Percentiles rank a stretch among this genome's conserved stretches.
Evolutionary conservation across 176 grass and related monocot species (phyloP).

Genomic region (Aegilops longissima): DNA sequence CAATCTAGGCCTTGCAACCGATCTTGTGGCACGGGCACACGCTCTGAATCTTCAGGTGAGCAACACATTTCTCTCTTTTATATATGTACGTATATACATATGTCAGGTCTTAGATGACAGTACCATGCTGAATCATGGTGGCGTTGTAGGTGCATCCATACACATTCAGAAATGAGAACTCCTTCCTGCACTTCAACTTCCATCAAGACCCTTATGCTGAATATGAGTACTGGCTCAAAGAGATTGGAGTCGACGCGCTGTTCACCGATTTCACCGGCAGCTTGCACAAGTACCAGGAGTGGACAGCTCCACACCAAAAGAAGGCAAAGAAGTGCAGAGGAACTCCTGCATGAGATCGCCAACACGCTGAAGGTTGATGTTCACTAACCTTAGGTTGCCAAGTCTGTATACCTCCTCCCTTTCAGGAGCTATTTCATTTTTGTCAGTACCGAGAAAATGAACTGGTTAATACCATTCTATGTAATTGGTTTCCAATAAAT

Average conservation of each 20-base stretch:
- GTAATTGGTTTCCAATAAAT: not conserved
- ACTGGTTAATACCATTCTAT: not conserved
- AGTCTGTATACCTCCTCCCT: not conserved
- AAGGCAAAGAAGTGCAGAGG: conserved; percentile 38
- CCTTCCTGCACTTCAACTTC: conserved; percentile 68
- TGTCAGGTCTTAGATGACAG: conserved; percentile 16
- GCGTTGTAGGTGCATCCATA: conserved; percentile 74
- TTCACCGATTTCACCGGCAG: conserved; percentile 78
- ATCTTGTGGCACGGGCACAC: conserved; percentile 76
- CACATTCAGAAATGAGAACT: conserved; percentile 69
- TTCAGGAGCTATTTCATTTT: not conserved
- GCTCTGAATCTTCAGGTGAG: conserved; percentile 70
- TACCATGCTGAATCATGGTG: conserved; percentile 3
- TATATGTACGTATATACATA: not conserved
- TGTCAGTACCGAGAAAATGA: not conserved
- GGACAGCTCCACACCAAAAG: conserved; percentile 40
- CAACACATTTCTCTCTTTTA: not conserved
- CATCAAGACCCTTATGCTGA: conserved; percentile 77
- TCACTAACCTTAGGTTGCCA: conserved; percentile 3
- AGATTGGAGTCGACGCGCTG: conserved; percentile 54
- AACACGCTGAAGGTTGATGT: conserved; percentile 41
- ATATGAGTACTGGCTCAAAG: conserved; percentile 66
- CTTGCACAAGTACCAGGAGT: conserved; percentile 60
- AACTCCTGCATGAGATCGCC: conserved; percentile 47
- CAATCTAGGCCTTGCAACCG: conserved; percentile 41